Base-by-base conservation (phyloP, 2,329 filamentous ascomycete species). In the Diaporthe sp. region DNA sequence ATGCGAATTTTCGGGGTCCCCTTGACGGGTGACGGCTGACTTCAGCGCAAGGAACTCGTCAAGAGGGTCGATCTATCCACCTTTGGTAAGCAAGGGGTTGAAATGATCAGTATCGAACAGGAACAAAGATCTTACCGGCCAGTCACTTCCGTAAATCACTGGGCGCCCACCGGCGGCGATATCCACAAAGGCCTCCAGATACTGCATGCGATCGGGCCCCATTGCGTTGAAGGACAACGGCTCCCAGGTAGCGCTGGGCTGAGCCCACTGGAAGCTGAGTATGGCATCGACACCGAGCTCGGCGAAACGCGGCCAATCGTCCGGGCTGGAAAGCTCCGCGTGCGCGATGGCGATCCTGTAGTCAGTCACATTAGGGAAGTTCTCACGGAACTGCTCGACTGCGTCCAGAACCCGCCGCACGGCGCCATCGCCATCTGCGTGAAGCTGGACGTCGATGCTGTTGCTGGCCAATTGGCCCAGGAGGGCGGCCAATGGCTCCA, bases 261-360 rank as follows among this genome's bases (percentile, higher is more conserved):
- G 58, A 44, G 58, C 58, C 58, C 58, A 61, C 37, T 61, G 58
- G 34, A 61, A 61, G 58, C 58, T 61, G 4, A 61, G 58, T 22
- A 61, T 61, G 28, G 58, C 58, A 19, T 61, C 58, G 13, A 61
- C 37, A 44, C 58, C 37, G 37, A 61, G 37, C 7, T 61, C 3
- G 9, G 37, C 58, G n/a, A 42, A 44, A 61, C 37, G 58, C 28
- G 22, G 58, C 58, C 37, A 61, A 5, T 61, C 58, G 9, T 44
- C 58, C 10, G 58, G 58, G 8, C 58, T 61, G 12, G 58, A 61
- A 4, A 61, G 58, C 17, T 61, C 58, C 19, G 58, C n/a, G 37
- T 61, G 58, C 10, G 58, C 58, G 10, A 61, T 61, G 58, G 58
- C 37, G 13, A 44, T 28, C n/a, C 25, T 61, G 37, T 61, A 61